A percentile compares a stretch with the other conserved stretches of the same genome.
phyloP scores from a whole-genome alignment of 176 grass and related monocot species.

The Alloteropsis semialata region DNA sequence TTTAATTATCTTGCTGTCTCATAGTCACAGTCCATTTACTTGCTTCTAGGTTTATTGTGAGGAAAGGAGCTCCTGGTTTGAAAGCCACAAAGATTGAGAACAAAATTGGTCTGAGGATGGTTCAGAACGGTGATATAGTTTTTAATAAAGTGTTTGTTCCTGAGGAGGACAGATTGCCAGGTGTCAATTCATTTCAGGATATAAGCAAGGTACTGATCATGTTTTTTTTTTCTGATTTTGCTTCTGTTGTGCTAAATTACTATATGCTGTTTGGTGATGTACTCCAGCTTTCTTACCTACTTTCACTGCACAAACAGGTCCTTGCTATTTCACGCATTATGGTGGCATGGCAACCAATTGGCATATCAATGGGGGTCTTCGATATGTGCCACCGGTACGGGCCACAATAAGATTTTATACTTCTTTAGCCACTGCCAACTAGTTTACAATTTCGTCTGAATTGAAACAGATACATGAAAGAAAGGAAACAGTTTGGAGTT shows the following conservation, averaged over 20 bases:
- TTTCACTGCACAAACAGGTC: slow-evolving; percentile 39
- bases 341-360: slow-evolving; percentile 78
- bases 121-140: slow-evolving; percentile 81
- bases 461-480: slow-evolving; percentile 65
- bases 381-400: slow-evolving; percentile 62
- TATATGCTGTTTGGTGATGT: neutral
- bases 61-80: slow-evolving; percentile 60
- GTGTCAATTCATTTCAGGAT: slow-evolving; percentile 71
- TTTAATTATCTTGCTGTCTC: neutral
- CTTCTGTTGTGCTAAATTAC: neutral
- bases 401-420: neutral
- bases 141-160: slow-evolving; percentile 68
- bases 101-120: slow-evolving; percentile 77
- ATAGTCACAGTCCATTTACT: neutral
- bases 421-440: neutral
- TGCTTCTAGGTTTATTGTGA: slow-evolving; percentile 65
- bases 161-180: slow-evolving; percentile 65
- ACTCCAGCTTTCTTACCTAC: neutral
- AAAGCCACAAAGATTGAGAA: slow-evolving; percentile 76
- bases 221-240: neutral
- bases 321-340: slow-evolving; percentile 74
- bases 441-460: neutral
- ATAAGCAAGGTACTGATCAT: slow-evolving; percentile 52
- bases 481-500: slow-evolving; percentile 74
- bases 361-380: slow-evolving; percentile 71